Base-by-base conservation (phyloP, 106 monocot species). In the Amphibolis antarctica region DNA sequence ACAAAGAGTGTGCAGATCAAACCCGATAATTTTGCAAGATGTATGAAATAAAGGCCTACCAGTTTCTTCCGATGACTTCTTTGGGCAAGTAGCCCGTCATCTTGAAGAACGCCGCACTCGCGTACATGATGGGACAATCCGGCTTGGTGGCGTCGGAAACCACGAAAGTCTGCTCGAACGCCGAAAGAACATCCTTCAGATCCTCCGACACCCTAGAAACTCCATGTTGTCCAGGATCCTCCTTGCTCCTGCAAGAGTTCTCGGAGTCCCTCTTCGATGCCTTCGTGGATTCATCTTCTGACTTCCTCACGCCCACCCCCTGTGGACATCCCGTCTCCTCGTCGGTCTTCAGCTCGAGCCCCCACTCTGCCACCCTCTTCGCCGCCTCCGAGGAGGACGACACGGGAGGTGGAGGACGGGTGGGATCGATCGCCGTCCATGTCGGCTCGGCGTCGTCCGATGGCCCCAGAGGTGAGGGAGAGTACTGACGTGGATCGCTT, bases 141-240 rank as follows among this genome's bases (percentile, higher is more conserved):
- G 85, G 84, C 73, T 79, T 76, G 14, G 84, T 80, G 24, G 90
- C 90, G 45, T 98, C 96, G 1, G 84, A 87, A 45, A 98, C 96
- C 42, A 98, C 96, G 61, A 98, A 98, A 1, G 96, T 87, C 71
- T 98, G 96, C 69, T 90, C 86, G 76, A 98, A 98, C 6, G 96
- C 96, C 27, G 96, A 98, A 20, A 98, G 70, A 21, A 82, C 96
- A 1, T 86, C 96, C 53, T 76, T 69, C 6, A 98, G 84, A 59
- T 98, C 90, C 82, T 90, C 90, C 44, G 96, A 90, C 36, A 98
- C 82, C 68, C 85, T 71, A 13, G 90, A 90, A 23, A 66, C 55
- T 0, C 67, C 74, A 27, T n/a, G 63, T 3, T 55, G 11, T 0
- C 73, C 81, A 1, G 90, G 85, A 20, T 90, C 82, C 59, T 85